Evolutionary conservation across 2,329 filamentous ascomycete genomes (phyloP), one percentile per base, ranked within the genome.

Genomic region (Drechmeria coniospora): DNA sequence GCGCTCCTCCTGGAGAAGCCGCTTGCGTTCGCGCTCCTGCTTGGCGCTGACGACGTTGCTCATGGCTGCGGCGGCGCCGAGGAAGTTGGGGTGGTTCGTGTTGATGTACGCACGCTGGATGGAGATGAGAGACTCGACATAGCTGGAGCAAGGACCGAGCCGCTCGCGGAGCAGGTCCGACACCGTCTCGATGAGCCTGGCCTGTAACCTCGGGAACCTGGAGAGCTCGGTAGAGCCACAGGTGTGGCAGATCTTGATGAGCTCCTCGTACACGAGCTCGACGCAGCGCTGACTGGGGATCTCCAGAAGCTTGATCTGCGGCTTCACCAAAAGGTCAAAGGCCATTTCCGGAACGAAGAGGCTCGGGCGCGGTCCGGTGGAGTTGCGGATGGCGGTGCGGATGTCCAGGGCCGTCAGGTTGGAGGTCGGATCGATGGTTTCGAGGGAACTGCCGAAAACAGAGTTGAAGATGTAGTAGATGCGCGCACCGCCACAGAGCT

Each of bases 391-490:
- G 4, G 90, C 90, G 9, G 90, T 98, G 49, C 90, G 73, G 40
- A 98, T 98, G 49, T 98, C 90, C 26, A 87, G 72, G 10, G 87
- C 81, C 6, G 90, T 90, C 34, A 98, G 74, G 46, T 98, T 98
- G 26, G 79, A 82, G 2, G 87, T 98, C 4, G 90, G 90, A 43
- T 98, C 87, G 41, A 98, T 93, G 14, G 84, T 80, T 51, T 98
- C 90, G 27, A 98, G 64, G 13, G 87, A 92, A 54, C 87, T 94
- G 33, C 90, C 90, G 53, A 95, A 98, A 23, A 95, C 87, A 5
- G 86, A 93, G 59, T 95, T 95, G 67, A 94, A 95, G 41, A 95
- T 94, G 57, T 95, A 94, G 60, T 95, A 95, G 46, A 95, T 94
- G 33, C 87, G 74, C 25, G 86, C 86, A 48, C 86, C 86, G 47